Base-by-base conservation (phyloP, 257 asterid species). In the Nyctanthes arbortristis region DNA sequence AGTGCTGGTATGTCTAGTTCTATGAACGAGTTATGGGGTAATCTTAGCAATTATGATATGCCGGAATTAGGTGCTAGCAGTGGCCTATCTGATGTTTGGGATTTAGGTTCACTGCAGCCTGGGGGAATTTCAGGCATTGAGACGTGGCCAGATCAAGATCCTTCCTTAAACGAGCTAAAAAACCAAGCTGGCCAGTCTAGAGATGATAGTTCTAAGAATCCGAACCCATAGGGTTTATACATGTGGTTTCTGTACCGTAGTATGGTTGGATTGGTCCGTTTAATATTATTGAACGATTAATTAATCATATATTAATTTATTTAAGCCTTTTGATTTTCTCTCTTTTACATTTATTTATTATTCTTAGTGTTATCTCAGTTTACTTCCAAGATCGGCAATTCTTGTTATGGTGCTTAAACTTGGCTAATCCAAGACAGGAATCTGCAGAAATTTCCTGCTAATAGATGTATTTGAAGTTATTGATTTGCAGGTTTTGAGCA, bases 21-120 rank as follows among this genome's bases (percentile, higher is more conserved):
- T 65, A 58, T 63, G 37, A 16, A 47, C 10, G 85, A 72, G 75
- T 61, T 81, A 18, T 86, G 91, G 96, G 73, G 71, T 74, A 76
- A 65, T 35, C 29, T 67, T 67, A 69, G 63, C 57, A 78, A 70
- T 80, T 81, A 71, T 63, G 81, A 73, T 54, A 58, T 76, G 66
- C 82, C 82, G 16, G 92, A 78, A 49, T 60, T 86, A 18, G 87
- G 79, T 40, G 61, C 56, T 70, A 62, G 65, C 49, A 27, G 63
- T 52, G 85, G 76, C 3, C 34, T 79, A 58, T 37, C 87, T 14
- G 93, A 89, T 75, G 52, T 79, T 68, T 89, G 96, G 93, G 80
- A 77, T 62, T 20, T 84, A 40, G 88, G 77, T 52, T 67, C 86
- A 43, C 55, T 81, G 75, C 79, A 70, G 74, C 75, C 34, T 12